phyloP scores from a whole-genome alignment of 371 early-diverging fungal genomes.

The Mortierella sp. region DNA sequence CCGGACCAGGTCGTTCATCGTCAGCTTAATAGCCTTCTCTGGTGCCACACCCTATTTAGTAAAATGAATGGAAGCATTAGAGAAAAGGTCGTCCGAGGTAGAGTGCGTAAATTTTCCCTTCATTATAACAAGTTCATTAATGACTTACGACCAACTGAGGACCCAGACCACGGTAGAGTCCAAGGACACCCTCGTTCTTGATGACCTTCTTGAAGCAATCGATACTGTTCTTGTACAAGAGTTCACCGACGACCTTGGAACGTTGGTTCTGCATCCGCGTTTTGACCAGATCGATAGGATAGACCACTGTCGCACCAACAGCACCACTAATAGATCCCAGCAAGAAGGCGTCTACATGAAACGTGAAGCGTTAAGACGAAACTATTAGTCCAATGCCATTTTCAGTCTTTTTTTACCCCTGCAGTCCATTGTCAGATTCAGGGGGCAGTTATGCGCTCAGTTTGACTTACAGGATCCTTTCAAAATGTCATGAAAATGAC shows the following conservation, averaged over 20 bases:
- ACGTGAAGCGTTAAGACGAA: not conserved
- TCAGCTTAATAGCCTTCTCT: conserved; percentile 98
- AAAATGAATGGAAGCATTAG: not conserved
- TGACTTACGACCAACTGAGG: conserved; percentile 89
- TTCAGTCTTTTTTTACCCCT: too few species aligned
- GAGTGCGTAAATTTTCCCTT: not conserved
- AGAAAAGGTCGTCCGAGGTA: too few species aligned
- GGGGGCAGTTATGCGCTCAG: not conserved
- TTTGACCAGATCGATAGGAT: conserved; percentile 98
- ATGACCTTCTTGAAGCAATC: conserved; percentile 97
- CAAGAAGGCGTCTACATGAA: conserved; percentile 75
- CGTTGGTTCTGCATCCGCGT: conserved; percentile 99
- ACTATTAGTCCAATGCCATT: not conserved
- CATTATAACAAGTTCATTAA: not conserved
- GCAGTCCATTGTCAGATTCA: not conserved
- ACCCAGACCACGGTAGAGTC: conserved; percentile 96
- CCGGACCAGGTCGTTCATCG: conserved; percentile 95
- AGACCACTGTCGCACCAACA: conserved; percentile 96
- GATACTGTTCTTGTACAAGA: conserved; percentile 93
- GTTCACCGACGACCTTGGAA: conserved; percentile 90
- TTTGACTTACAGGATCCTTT: conserved; percentile 61
- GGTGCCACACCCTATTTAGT: conserved; percentile 72
- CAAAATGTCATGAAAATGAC: conserved; percentile 49
- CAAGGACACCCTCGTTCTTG: conserved; percentile 91
- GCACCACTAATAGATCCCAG: conserved; percentile 96